A percentile compares a stretch with the other conserved stretches of the same genome.
phyloP scores from a whole-genome alignment of 1,139 yeast species.

The Yamadazyma aaseri region DNA sequence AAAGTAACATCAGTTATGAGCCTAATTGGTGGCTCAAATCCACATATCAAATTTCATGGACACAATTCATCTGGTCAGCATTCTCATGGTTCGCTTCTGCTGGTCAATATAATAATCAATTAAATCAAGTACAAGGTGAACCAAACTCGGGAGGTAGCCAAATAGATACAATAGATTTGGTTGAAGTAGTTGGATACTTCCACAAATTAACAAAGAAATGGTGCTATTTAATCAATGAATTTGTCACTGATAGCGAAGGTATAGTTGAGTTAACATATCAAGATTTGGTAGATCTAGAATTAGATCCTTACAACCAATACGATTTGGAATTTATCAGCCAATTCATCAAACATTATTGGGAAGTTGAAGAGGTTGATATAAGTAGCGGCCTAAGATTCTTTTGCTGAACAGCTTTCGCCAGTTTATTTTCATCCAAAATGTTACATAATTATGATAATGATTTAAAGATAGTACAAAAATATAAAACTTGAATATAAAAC shows the following conservation, averaged over 20 bases:
- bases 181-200: constrained; percentile 54
- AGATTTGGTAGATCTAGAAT: constrained; percentile 69
- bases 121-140: constrained; percentile 9
- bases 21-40: constrained; percentile 49
- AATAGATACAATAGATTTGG: constrained; percentile 10
- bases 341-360: constrained; percentile 40
- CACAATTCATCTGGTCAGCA: constrained; percentile 68
- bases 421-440: no score
- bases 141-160: background rate
- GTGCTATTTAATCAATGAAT: constrained; percentile 38
- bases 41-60: constrained; percentile 59
- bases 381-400: constrained; percentile 15
- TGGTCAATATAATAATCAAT: constrained; percentile 48
- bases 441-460: no score
- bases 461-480: no score
- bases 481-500: no score
- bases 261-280: constrained; percentile 42
- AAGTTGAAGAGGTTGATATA: constrained; percentile 23
- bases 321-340: constrained; percentile 58
- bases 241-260: constrained; percentile 24
- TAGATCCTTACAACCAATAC: constrained; percentile 63
- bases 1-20: constrained; percentile 18
- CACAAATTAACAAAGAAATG: constrained; percentile 51
- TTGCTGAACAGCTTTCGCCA: constrained; percentile 8
- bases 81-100: constrained; percentile 86